Conservation (phyloP, 1,284 basidiomycete species). For the Meira miltonrushii region DNA sequence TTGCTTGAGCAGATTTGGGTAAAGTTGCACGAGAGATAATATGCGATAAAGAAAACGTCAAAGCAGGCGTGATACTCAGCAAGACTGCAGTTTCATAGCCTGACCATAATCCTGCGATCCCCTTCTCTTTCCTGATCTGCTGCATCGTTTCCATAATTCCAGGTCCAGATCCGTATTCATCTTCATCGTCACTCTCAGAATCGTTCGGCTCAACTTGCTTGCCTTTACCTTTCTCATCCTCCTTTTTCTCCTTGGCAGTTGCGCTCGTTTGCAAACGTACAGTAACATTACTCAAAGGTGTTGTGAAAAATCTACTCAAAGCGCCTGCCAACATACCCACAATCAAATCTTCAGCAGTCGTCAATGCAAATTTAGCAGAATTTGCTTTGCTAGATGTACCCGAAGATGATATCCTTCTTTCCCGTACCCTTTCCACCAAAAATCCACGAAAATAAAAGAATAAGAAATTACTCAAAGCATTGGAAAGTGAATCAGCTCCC, state of each 20-base stretch:
- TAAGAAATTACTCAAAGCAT: slow-evolving; percentile 51
- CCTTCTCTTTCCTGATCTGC: slow-evolving; percentile 53
- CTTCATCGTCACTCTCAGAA: slow-evolving; percentile 18
- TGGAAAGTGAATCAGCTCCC: slow-evolving; percentile 54
- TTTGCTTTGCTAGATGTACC: background rate
- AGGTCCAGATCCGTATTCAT: slow-evolving; percentile 24
- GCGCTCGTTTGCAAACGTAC: slow-evolving; percentile 54
- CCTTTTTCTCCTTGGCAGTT: slow-evolving; percentile 24
- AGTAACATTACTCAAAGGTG: slow-evolving; percentile 57
- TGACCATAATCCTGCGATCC: slow-evolving; percentile 51
- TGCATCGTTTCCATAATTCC: slow-evolving; percentile 38
- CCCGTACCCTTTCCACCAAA: slow-evolving; percentile 22
- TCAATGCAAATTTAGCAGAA: slow-evolving; percentile 27
- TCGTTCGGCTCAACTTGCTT: slow-evolving; percentile 9
- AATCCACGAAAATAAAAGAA: slow-evolving; percentile 44
- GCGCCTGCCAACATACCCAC: slow-evolving; percentile 56
- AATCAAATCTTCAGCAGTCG: slow-evolving; percentile 53
- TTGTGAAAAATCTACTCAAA: slow-evolving; percentile 53
- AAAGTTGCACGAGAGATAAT: slow-evolving; percentile 41
- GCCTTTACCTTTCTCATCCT: slow-evolving; percentile 14
- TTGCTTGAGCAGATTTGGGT: slow-evolving; percentile 28
- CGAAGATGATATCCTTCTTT: slow-evolving; percentile 8
- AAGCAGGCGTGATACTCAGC: slow-evolving; percentile 52
- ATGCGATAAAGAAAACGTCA: slow-evolving; percentile 53
- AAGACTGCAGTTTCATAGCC: slow-evolving; percentile 52